These are phyloP conservation scores for Periglandula ipomoeae DNA, from an alignment of 2,329 filamentous ascomycete species.

Conservation along the genomic window DNA sequence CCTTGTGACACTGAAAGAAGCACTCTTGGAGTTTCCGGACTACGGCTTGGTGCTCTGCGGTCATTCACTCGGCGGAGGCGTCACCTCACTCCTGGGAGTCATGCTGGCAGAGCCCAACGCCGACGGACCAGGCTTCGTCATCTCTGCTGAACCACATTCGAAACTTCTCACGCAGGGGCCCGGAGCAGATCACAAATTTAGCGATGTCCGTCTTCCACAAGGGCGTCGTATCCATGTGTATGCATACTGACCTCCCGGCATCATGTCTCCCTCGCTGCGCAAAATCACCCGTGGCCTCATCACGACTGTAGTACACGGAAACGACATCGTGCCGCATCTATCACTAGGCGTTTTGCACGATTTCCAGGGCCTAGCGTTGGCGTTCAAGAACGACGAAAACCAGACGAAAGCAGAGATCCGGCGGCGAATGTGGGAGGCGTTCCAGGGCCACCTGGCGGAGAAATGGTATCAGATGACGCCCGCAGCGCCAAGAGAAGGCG, in stretches of 20 bases:
- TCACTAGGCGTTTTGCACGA: slow-evolving; percentile 68
- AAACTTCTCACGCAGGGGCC: slow-evolving; percentile 28
- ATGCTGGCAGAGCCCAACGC: slow-evolving; percentile 58
- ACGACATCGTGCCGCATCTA: slow-evolving; percentile 64
- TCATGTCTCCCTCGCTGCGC: slow-evolving; percentile 61
- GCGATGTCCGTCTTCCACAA: slow-evolving; percentile 47
- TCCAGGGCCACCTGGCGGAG: slow-evolving; percentile 52
- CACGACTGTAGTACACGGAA: slow-evolving; percentile 63
- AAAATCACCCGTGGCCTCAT: slow-evolving; percentile 64
- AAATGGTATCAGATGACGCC: slow-evolving; percentile 42
- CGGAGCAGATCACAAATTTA: slow-evolving; percentile 15
- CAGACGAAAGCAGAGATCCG: slow-evolving; percentile 59
- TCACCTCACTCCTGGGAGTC: slow-evolving; percentile 60
- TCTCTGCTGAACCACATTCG: slow-evolving; percentile 40
- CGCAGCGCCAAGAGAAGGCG: slow-evolving; percentile 34
- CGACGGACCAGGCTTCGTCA: slow-evolving; percentile 51
- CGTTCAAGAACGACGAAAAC: slow-evolving; percentile 63
- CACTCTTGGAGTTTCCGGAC: slow-evolving; percentile 55
- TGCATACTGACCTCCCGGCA: slow-evolving; percentile 66
- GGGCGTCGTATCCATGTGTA: slow-evolving; percentile 70
- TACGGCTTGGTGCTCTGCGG: slow-evolving; percentile 64
- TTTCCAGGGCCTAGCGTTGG: slow-evolving; percentile 60
- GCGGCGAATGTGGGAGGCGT: slow-evolving; percentile 54
- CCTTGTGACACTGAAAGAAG: slow-evolving; percentile 55
- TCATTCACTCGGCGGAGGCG: slow-evolving; percentile 60